Evolutionary conservation across 1,139 yeast species (phyloP), one percentile per base, ranked within the genome.

Genomic region (Wickerhamiella pararugosa): DNA sequence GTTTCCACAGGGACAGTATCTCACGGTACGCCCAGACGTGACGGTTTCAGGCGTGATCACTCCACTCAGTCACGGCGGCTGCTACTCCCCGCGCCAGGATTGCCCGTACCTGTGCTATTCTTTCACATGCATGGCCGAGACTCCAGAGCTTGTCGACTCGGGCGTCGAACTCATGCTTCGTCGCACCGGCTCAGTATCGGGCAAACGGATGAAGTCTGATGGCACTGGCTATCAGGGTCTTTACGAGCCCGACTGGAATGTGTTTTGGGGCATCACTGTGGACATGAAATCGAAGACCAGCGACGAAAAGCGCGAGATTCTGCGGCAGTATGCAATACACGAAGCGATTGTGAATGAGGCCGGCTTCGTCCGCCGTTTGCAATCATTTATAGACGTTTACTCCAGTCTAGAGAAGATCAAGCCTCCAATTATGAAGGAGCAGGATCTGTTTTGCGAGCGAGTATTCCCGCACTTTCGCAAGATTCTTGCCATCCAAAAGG

Each of bases 321-420:
- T 75, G 53, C 68, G 78, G 33, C 94, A 84, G 56, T 79, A 83
- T 42, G 75, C 78, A 40, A 71, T 83, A 5, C 87, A 80, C 58
- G 94, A 84, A 55, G 62, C 83, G 38, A 72, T 84, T 31, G 68
- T 78, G 44, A 73, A 77, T 42, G 94, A 83, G 50, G 86, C 79
- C 51, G 71, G 75, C n/a, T 80, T 79, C 45, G 70, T 82, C 28
- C 75, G 73, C 43, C 70, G 84, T 53, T 78, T 87, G 2, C 67
- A 69, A 49, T 74, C 81, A 6, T 78, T 82, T 46, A 66, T 79
- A 3, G 72, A 73, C 51, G 66, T 76, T 51, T 61, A 76, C 64
- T 65, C 79, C 40, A 65, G 64, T 46, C 52, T 68, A 46, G 60
- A 69, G 57, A 40, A 54, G 49, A 45, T 61, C 3, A 53, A 59